Evolutionary conservation across 768 basidiomycete genomes (phyloP), one percentile per base, ranked within the genome.

Genomic region (Macrolepiota albuminosa): DNA sequence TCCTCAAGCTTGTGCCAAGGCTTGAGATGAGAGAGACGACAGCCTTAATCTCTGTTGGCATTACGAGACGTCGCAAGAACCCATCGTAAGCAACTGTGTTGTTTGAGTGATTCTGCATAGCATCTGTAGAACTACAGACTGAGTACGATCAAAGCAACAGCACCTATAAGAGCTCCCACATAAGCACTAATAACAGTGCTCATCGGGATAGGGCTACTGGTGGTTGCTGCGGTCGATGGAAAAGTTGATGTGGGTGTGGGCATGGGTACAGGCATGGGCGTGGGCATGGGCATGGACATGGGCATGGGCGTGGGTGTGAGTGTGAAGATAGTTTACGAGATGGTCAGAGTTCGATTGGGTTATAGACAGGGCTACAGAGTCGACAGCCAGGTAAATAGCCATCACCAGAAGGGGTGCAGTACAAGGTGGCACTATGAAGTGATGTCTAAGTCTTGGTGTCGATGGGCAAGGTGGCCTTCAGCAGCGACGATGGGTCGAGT

Each of bases 181-280:
- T 87, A 89, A 24, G 80, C 79, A 4, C 81, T 87, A 39, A 90
- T 75, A 37, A 88, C 86, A 6, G 84, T 81, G 59, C 78, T 75
- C 59, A 81, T 64, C 4, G 81, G 67, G 16, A 84, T 80, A 5
- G 71, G 59, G 21, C 70, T 70, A 42, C 66, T 62, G 18, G 69
- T 57, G 50, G 64, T 58, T 31, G 73, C 68, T 34, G 71, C 64
- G 1, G 63, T 64, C 11, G 68, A 56, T 2, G 61, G 33, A 16
- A 58, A 33, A 21, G 60, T 39, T 14, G 67, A 59, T 5, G 61
- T 34, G n/a, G 70, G 1, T 3, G 67, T 36, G 16, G 64, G 10
- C 4, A n/a, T n/a, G 4, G n/a, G n/a, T n/a, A n/a, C 9, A 6
- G 42, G 40, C 18, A 6, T 7, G 40, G 39, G 6, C 16, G 11